These are phyloP conservation scores for Kwoniella shandongensis DNA, from an alignment of 768 basidiomycete species.

Conservation along the genomic window DNA sequence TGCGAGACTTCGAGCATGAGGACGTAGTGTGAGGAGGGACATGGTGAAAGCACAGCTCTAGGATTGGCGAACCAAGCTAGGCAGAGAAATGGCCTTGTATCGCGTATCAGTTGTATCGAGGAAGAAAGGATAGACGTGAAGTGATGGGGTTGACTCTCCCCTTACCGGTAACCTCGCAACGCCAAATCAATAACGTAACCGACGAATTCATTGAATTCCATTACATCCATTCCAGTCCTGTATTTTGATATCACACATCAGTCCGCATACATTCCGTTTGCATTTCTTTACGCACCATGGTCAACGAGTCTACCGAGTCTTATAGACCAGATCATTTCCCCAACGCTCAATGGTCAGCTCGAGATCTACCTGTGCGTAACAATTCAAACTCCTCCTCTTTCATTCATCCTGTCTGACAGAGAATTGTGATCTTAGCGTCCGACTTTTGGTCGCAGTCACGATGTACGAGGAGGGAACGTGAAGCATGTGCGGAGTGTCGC, in stretches of 20 bases:
- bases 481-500: constrained; percentile 38
- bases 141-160: too few relatives aligned
- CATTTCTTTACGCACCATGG: constrained; percentile 8
- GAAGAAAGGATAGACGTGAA: neutral
- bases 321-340: constrained; percentile 22
- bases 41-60: too few relatives aligned
- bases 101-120: neutral
- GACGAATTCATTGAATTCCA: too few relatives aligned
- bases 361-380: constrained; percentile 26
- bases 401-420: neutral
- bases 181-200: too few relatives aligned
- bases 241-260: constrained; percentile 10
- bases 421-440: constrained; percentile 21
- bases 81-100: constrained; percentile 1
- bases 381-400: neutral
- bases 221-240: too few relatives aligned
- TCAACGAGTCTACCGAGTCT: constrained; percentile 13
- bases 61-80: too few relatives aligned
- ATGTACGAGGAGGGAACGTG: constrained; percentile 33
- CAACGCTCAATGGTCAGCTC: constrained; percentile 15
- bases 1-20: neutral
- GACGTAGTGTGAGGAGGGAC: neutral
- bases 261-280: neutral
- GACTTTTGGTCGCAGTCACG: constrained; percentile 30
- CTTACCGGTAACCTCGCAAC: too few relatives aligned